phyloP scores from a whole-genome alignment of 2,329 filamentous ascomycete species.

The Tolypocladium nubicola region DNA sequence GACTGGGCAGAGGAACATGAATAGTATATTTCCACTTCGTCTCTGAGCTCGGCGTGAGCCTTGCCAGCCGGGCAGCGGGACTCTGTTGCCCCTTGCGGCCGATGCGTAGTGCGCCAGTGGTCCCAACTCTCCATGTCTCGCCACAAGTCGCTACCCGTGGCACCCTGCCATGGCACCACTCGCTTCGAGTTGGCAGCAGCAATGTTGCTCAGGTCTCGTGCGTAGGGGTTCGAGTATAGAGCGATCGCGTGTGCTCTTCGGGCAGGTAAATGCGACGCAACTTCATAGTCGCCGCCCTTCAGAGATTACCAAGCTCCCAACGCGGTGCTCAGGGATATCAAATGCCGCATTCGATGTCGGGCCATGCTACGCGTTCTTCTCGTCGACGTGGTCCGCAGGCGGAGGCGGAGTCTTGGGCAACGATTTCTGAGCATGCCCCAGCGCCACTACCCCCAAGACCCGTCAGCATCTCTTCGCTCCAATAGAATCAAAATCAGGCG shows the following conservation, averaged over 20 bases:
- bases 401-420: constrained; percentile 6
- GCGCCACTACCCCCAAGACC: constrained; percentile 13
- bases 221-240: not conserved
- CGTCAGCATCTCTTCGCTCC: not conserved
- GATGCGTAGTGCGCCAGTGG: not conserved
- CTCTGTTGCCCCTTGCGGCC: not conserved
- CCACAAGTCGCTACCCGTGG: not conserved
- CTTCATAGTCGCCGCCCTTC: not conserved
- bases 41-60: not conserved
- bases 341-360: not conserved
- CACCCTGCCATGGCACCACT: not conserved
- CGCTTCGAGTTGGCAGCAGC: not conserved
- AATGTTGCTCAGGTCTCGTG: not conserved
- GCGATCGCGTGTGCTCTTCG: not conserved
- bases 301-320: not conserved
- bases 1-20: not conserved
- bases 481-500: too few relatives aligned
- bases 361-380: not conserved
- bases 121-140: not conserved
- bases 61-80: not conserved
- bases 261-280: not conserved
- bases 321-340: too few relatives aligned
- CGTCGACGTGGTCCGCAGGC: not conserved
- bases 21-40: not conserved
- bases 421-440: constrained; percentile 19